Evolutionary conservation across 352 stramenopile genomes (phyloP).

Genomic region (Phytophthora foliorum): DNA sequence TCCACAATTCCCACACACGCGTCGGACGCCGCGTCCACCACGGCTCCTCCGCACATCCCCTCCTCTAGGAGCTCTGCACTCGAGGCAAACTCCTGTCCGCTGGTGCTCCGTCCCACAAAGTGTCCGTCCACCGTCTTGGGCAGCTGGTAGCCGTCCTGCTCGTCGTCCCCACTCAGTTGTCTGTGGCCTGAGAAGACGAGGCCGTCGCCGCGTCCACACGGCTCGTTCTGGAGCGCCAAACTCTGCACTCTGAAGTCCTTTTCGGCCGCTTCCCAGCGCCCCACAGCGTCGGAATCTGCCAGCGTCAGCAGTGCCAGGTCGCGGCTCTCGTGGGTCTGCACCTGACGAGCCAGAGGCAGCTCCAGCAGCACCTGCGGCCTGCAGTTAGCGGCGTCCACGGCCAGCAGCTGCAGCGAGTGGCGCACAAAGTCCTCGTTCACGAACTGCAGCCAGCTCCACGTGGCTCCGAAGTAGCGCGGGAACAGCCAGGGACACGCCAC

Average conservation of each 20-base stretch:
- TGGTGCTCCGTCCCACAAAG: conserved; percentile 67
- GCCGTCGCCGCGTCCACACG: conserved; percentile 44
- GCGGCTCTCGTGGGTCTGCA: conserved; percentile 62
- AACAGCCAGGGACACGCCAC: conserved; percentile 87
- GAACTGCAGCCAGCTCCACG: conserved; percentile 88
- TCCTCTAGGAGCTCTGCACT: conserved; percentile 80
- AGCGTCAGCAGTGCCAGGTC: conserved; percentile 74
- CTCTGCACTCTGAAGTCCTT: conserved; percentile 46
- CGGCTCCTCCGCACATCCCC: conserved; percentile 85
- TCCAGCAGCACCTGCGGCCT: conserved; percentile 60
- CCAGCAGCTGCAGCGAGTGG: conserved; percentile 74
- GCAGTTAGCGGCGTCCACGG: conserved; percentile 13
- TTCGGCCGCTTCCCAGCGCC: conserved; percentile 34
- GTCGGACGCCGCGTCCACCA: conserved; percentile 44
- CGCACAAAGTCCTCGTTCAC: conserved; percentile 80
- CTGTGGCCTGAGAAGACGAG: conserved; percentile 66
- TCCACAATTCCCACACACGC: conserved; percentile 80
- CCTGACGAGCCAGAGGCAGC: conserved; percentile 56
- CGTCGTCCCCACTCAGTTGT: conserved; percentile 15
- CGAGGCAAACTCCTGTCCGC: conserved; percentile 79
- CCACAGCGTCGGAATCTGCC: conserved; percentile 35
- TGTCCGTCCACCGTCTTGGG: conserved; percentile 62
- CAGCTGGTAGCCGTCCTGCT: conserved; percentile 28
- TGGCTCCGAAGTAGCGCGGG: conserved; percentile 77
- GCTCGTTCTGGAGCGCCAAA: conserved; percentile 38